Evolutionary conservation across 2,329 filamentous ascomycete species (phyloP).

Genomic region (Geosmithia putterillii): DNA sequence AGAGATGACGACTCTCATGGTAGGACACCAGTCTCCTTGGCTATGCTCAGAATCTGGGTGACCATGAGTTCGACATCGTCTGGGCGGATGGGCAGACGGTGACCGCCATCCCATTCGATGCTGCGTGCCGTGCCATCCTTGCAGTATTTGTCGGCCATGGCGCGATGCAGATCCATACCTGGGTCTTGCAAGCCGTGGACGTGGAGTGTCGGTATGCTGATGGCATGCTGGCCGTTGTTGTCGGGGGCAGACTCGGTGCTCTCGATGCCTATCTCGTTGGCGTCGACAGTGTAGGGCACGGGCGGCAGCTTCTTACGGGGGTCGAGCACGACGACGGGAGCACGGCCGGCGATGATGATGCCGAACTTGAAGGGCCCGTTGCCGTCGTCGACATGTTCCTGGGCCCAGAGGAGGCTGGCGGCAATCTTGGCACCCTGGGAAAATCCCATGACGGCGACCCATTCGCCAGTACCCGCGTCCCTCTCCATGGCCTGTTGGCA

Average conservation of each 20-base stretch:
- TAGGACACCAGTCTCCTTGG: slow-evolving; percentile 3
- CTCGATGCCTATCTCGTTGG: slow-evolving; percentile 9
- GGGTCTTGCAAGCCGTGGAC: slow-evolving; percentile 43
- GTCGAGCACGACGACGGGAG: slow-evolving; percentile 17
- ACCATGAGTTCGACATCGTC: slow-evolving; percentile 43
- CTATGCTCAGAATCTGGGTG: slow-evolving; percentile 13
- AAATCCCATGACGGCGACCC: slow-evolving; percentile 52
- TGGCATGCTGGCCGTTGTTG: slow-evolving; percentile 23
- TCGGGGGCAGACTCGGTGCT: slow-evolving; percentile 30
- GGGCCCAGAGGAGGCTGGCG: slow-evolving; percentile 44
- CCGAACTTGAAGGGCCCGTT: slow-evolving; percentile 21
- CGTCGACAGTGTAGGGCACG: slow-evolving; percentile 26
- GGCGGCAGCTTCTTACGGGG: slow-evolving; percentile 31
- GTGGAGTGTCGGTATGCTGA: slow-evolving; percentile 20
- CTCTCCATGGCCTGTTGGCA: slow-evolving; percentile 33
- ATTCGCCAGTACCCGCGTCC: slow-evolving; percentile 42
- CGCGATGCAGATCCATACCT: slow-evolving; percentile 37
- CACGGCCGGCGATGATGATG: slow-evolving; percentile 20
- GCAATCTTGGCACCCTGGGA: slow-evolving; percentile 54
- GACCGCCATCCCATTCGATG: slow-evolving; percentile 62
- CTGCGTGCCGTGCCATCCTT: slow-evolving; percentile 37
- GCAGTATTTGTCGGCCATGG: slow-evolving; percentile 48
- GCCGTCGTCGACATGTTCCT: slow-evolving; percentile 41
- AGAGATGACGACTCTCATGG: neutral
- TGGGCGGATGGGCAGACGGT: slow-evolving; percentile 58